phyloP scores from a whole-genome alignment of 257 asterid species.

The Solanum chiquidenum region DNA sequence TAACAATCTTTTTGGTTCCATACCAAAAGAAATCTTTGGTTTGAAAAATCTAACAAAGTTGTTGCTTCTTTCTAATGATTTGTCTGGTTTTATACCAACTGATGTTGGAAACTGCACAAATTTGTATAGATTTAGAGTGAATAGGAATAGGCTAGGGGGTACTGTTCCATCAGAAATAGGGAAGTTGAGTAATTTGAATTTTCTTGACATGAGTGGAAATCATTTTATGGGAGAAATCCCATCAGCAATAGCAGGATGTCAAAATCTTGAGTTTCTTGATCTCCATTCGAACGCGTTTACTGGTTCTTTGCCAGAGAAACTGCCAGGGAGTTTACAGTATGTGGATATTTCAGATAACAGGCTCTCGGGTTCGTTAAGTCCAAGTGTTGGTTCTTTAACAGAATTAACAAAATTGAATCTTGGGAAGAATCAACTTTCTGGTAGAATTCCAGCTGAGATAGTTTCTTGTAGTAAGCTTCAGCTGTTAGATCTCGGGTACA shows the following conservation, averaged over 20 bases:
- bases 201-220: constrained; percentile 70
- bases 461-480: constrained; percentile 65
- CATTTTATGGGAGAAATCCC: constrained; percentile 64
- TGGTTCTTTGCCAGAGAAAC: constrained; percentile 54
- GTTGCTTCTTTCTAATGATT: constrained; percentile 57
- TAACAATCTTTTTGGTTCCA: constrained; percentile 60
- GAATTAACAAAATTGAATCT: constrained; percentile 71
- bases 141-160: constrained; percentile 62
- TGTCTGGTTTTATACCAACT: constrained; percentile 78
- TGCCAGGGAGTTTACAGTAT: constrained; percentile 69
- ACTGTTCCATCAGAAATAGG: constrained; percentile 87
- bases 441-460: constrained; percentile 65
- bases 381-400: constrained; percentile 44
- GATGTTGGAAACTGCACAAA: constrained; percentile 80
- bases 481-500: constrained; percentile 68
- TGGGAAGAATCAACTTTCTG: constrained; percentile 60
- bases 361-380: constrained; percentile 43
- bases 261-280: constrained; percentile 82
- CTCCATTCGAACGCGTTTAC: constrained; percentile 61
- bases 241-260: constrained; percentile 50
- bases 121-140: constrained; percentile 70
- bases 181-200: constrained; percentile 46
- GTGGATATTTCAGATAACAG: constrained; percentile 73
- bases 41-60: constrained; percentile 63
- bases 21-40: constrained; percentile 55